Base-by-base conservation (phyloP, 2,329 filamentous ascomycete species). In the Colletotrichum chrysophilum region DNA sequence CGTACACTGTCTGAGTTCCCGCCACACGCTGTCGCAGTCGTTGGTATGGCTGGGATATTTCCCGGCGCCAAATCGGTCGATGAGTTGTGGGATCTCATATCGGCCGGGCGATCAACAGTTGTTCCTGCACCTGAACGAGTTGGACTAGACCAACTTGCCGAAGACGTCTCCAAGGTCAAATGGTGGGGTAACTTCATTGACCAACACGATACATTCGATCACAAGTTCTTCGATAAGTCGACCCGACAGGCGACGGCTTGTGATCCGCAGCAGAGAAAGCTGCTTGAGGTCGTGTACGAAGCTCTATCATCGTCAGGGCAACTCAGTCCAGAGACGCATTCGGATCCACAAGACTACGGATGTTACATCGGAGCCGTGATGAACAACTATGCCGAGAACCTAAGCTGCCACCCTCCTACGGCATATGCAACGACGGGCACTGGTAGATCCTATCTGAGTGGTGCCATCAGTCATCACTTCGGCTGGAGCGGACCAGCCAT, bases 41-140 rank as follows among this genome's bases (percentile, higher is more conserved):
- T 87, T n/a, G 85, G 86, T 34, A 86, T 84, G 76, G 84, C 84
- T 3, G 87, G 87, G 21, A 81, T 86, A 0, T 85, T 88, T 14
- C 86, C 87, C 0, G 86, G 86, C 4, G 83, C 82, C 4, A 82
- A 82, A 0, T 82, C 76, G 7, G 83, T 83, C 2, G 82, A 84
- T 7, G 82, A 83, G 38, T 82, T 87, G 24, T 85, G 84, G 83
- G 68, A 82, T 5, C 52, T 82, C 5, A 77, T 80, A 1, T 38
- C 60, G 6, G n/a, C 30, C 2, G 79, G 76, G 2, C 38, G 70
- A 16, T 78, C 76, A 55, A 75, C 24, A 36, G 56, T 24, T 34
- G 62, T 73, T 77, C 14, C 18, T 55, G 28, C 28, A 8, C 68
- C 61, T 21, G 61, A 36, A 13, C 21, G 67, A 38, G 36, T 66